A percentile compares a stretch with the other conserved stretches of the same genome.
phyloP scores from a whole-genome alignment of 345 rosid genomes.

The Odontarrhena argentea region DNA sequence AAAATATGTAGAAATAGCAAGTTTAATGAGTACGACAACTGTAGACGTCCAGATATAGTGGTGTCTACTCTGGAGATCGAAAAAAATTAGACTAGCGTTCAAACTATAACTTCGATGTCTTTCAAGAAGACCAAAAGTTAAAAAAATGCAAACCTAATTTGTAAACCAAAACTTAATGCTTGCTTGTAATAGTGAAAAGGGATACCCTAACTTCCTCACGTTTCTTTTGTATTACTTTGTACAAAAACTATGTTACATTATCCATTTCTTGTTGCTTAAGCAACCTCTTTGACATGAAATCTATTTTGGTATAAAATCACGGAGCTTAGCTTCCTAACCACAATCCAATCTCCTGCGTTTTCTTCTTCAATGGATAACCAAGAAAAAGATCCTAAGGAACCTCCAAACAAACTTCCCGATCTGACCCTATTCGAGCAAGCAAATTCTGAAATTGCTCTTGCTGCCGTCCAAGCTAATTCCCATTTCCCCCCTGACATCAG shows the following conservation, averaged over 20 bases:
- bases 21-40: too few relatives aligned
- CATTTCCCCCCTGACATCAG: slow-evolving; percentile 1
- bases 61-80: neutral
- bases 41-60: too few relatives aligned
- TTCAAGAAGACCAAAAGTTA: slow-evolving; percentile 13
- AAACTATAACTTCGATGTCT: neutral
- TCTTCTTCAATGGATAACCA: slow-evolving; percentile 34
- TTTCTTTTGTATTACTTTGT: slow-evolving; percentile 38
- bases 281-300: slow-evolving; percentile 30
- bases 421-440: slow-evolving; percentile 38
- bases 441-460: slow-evolving; percentile 39
- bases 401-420: slow-evolving; percentile 30
- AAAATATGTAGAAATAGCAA: too few relatives aligned
- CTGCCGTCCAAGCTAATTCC: slow-evolving; percentile 29
- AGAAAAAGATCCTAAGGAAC: slow-evolving; percentile 28
- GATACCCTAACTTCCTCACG: slow-evolving; percentile 29
- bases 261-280: slow-evolving; percentile 35
- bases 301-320: slow-evolving; percentile 15
- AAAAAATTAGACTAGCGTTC: neutral
- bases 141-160: slow-evolving; percentile 4
- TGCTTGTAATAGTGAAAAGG: slow-evolving; percentile 24
- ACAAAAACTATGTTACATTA: slow-evolving; percentile 20
- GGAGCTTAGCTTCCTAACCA: neutral
- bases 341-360: neutral
- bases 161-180: neutral